phyloP scores from a whole-genome alignment of 2,329 filamentous ascomycete genomes.

The Falciphora oryzae region DNA sequence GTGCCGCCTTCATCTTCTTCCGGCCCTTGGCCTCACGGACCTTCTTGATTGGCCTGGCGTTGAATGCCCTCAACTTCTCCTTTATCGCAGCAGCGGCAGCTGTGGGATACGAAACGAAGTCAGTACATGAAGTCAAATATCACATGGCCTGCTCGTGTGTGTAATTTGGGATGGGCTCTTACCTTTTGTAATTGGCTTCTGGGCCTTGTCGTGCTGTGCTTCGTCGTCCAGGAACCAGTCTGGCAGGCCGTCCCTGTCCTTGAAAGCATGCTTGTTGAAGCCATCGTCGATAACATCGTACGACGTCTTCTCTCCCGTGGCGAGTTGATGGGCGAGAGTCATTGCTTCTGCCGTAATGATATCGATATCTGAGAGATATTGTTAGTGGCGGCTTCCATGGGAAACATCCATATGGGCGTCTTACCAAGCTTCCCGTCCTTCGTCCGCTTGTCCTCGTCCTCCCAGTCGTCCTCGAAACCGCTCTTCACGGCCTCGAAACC shows the following conservation, averaged over 20 bases:
- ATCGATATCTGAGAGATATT: constrained; percentile 67
- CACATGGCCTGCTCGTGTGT: background rate
- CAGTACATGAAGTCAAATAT: background rate
- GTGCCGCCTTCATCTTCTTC: constrained; percentile 94
- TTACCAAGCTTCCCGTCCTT: constrained; percentile 58
- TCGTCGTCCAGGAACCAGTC: constrained; percentile 99
- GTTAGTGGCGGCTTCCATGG: constrained; percentile 18
- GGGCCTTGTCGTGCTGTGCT: constrained; percentile 69
- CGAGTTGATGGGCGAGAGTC: constrained; percentile 90
- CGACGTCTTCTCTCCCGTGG: constrained; percentile 74
- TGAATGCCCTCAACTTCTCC: constrained; percentile 86
- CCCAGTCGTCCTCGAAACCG: constrained; percentile 48
- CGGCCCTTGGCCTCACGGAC: constrained; percentile 92
- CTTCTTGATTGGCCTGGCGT: constrained; percentile 98
- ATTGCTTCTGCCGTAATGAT: constrained; percentile 99
- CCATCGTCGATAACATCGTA: constrained; percentile 81
- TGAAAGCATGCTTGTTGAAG: constrained; percentile 90
- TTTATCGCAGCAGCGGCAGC: constrained; percentile 88
- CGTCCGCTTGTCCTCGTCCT: constrained; percentile 56
- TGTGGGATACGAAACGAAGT: background rate
- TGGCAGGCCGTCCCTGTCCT: constrained; percentile 83
- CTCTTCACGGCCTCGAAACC: constrained; percentile 57
- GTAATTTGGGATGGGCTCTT: background rate
- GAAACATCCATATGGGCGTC: constrained; percentile 14
- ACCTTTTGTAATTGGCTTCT: constrained; percentile 79